Conservation (phyloP, 768 basidiomycete species). For the Boletus tylopilopsis region DNA sequence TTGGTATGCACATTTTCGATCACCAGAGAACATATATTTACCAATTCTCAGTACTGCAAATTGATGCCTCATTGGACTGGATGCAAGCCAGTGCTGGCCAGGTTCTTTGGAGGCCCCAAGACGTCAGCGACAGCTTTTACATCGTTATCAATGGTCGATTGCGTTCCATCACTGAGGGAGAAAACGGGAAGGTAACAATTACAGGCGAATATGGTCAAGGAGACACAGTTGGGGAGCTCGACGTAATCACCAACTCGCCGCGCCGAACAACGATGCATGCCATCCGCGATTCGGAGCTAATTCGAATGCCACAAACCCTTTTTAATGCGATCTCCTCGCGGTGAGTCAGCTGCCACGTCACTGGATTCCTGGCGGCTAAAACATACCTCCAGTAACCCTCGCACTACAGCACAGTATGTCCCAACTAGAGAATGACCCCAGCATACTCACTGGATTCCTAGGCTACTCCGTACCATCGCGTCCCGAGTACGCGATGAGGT, state of each 20-base stretch:
- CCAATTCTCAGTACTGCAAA: slow-evolving; percentile 72
- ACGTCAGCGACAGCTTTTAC: slow-evolving; percentile 92
- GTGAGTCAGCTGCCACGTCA: slow-evolving; percentile 34
- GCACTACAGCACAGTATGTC: slow-evolving; percentile 77
- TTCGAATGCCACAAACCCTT: slow-evolving; percentile 93
- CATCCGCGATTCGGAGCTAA: slow-evolving; percentile 96
- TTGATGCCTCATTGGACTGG: slow-evolving; percentile 97
- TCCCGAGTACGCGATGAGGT: slow-evolving; percentile 85
- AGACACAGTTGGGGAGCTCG: slow-evolving; percentile 94
- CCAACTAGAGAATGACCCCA: background rate
- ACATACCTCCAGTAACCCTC: slow-evolving; percentile 57
- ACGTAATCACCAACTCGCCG: slow-evolving; percentile 89
- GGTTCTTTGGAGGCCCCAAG: slow-evolving; percentile 89
- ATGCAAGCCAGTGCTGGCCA: slow-evolving; percentile 96
- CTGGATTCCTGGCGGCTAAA: background rate
- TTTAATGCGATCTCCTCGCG: slow-evolving; percentile 96
- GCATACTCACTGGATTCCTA: slow-evolving; percentile 24
- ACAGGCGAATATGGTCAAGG: slow-evolving; percentile 95
- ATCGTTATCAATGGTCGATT: slow-evolving; percentile 97
- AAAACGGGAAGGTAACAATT: slow-evolving; percentile 73
- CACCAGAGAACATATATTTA: slow-evolving; percentile 3
- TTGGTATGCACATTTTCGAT: slow-evolving; percentile 50
- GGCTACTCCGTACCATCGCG: slow-evolving; percentile 85
- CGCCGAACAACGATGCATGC: slow-evolving; percentile 93
- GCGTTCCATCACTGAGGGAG: slow-evolving; percentile 80